Percentiles rank a stretch among this genome's conserved stretches.
Evolutionary conservation across 164 flowering plant species (phyloP).

Genomic region (grape (Vitis vinifera)): DNA sequence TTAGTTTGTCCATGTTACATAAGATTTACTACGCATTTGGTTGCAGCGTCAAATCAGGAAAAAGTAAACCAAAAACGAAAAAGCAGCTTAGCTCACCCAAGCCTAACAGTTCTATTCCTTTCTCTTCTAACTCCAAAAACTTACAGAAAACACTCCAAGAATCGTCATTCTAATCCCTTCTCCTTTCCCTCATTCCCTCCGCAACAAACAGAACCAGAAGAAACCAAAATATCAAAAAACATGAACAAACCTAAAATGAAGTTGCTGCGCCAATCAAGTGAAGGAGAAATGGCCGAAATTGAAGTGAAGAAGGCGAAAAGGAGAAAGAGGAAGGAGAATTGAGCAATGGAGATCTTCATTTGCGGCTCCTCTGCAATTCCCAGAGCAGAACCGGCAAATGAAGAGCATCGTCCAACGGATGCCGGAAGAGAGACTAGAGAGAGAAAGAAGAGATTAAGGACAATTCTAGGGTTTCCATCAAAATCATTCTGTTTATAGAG

Average conservation of each 20-base stretch:
- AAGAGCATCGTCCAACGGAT: neutral
- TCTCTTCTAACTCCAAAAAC: no score
- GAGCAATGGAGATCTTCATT: slow-evolving; percentile 21
- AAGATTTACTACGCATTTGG: no score
- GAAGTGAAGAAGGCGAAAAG: slow-evolving; percentile 13
- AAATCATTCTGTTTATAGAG: neutral
- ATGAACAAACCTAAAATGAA: slow-evolving; percentile 29
- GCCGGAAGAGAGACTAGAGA: neutral
- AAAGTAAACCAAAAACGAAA: no score
- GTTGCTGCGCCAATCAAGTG: slow-evolving; percentile 9
- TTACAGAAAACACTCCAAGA: no score
- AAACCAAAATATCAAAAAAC: neutral
- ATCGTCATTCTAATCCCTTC: no score
- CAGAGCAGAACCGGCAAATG: slow-evolving; percentile 4
- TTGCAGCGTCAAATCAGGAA: no score
- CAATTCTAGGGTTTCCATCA: neutral
- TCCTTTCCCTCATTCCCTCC: no score
- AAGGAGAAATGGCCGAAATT: slow-evolving; percentile 17
- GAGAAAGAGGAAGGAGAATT: neutral
- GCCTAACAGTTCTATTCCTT: no score
- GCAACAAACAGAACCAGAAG: neutral
- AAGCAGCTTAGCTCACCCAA: no score
- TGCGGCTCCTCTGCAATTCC: neutral
- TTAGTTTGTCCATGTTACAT: no score
- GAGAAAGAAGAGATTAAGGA: neutral